Evolutionary conservation across 2,329 filamentous ascomycete species (phyloP).

Genomic region (Colletotrichum tabaci): DNA sequence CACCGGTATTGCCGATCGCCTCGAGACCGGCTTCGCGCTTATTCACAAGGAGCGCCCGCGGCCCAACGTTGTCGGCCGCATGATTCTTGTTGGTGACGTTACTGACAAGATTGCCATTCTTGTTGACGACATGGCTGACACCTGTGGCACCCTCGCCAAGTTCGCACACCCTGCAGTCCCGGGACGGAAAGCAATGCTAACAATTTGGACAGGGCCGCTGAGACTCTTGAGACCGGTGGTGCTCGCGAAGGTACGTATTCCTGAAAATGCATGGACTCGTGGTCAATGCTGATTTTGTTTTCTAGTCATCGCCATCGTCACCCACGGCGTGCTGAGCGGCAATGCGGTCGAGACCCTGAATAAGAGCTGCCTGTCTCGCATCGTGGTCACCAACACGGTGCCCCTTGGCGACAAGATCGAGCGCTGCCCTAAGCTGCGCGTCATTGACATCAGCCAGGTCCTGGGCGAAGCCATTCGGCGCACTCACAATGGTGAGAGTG

Average conservation of each 20-base stretch:
- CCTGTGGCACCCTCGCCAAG: conserved; percentile 87
- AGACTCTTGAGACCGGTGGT: conserved; percentile 38
- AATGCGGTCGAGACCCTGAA: conserved; percentile 91
- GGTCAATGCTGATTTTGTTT: not conserved
- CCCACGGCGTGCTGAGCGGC: conserved; percentile 91
- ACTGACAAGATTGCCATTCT: conserved; percentile 93
- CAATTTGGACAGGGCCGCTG: conserved; percentile 25
- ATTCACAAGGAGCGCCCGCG: conserved; percentile 82
- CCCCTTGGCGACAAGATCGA: conserved; percentile 79
- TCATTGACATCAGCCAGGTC: conserved; percentile 92
- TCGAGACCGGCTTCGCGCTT: conserved; percentile 86
- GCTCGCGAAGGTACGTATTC: conserved; percentile 33
- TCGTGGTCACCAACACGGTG: conserved; percentile 89
- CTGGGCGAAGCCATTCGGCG: conserved; percentile 71
- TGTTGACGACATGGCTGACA: conserved; percentile 98
- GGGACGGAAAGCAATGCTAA: conserved; percentile 8
- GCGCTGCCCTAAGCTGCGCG: conserved; percentile 84
- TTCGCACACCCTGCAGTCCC: conserved; percentile 68
- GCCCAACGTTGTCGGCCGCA: conserved; percentile 88
- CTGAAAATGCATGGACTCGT: not conserved
- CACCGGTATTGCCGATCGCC: conserved; percentile 86
- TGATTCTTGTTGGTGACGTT: conserved; percentile 96
- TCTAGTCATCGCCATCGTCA: conserved; percentile 87
- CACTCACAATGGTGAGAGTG: conserved; percentile 76
- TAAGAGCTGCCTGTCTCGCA: conserved; percentile 79